phyloP scores from a whole-genome alignment of 352 stramenopile genomes.

The Globisporangium iwayamae region DNA sequence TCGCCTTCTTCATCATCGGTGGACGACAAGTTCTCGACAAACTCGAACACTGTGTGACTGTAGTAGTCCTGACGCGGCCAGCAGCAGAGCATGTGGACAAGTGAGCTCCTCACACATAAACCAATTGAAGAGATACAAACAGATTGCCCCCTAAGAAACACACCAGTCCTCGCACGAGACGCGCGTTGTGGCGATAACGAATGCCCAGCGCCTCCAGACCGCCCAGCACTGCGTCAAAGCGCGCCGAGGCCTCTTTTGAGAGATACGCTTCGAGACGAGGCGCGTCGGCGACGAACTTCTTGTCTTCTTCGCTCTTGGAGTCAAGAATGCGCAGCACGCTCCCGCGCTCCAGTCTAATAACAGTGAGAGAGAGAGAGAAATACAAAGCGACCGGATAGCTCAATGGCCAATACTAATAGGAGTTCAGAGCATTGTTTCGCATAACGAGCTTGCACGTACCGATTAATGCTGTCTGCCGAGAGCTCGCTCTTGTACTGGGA shows the following conservation, averaged over 20 bases:
- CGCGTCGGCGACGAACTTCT: slow-evolving; percentile 62
- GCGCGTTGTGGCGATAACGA: slow-evolving; percentile 52
- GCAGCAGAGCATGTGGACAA: background rate
- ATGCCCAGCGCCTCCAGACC: slow-evolving; percentile 64
- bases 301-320: slow-evolving; percentile 74
- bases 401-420: background rate
- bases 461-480: slow-evolving; percentile 69
- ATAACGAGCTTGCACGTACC: slow-evolving; percentile 24
- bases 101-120: background rate
- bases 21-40: slow-evolving; percentile 50
- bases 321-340: slow-evolving; percentile 86
- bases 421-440: background rate
- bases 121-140: background rate
- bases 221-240: slow-evolving; percentile 61
- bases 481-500: slow-evolving; percentile 55
- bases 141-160: background rate
- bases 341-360: slow-evolving; percentile 60
- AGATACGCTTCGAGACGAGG: slow-evolving; percentile 63
- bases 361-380: background rate
- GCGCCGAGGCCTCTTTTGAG: slow-evolving; percentile 59
- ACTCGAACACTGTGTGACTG: slow-evolving; percentile 88
- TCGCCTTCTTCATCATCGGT: background rate
- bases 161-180: slow-evolving; percentile 81
- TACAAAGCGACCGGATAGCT: background rate
- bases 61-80: slow-evolving; percentile 73